Percentiles rank a stretch among this genome's conserved stretches.
phyloP scores from a whole-genome alignment of 768 basidiomycete species.

The Leccinellum albellum region DNA sequence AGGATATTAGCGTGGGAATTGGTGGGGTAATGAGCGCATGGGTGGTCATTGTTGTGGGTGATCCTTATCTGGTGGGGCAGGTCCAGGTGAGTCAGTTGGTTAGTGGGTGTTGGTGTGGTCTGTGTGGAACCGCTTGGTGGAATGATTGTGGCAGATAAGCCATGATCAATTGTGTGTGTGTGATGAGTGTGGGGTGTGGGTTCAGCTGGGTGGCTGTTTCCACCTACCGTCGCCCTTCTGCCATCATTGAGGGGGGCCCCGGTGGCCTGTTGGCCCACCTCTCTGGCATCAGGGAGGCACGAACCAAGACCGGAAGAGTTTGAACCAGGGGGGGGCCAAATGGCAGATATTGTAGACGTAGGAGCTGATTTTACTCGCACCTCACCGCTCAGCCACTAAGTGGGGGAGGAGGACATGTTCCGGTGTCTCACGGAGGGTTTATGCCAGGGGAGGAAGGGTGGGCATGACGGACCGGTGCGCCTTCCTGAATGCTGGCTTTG shows the following conservation, averaged over 20 bases:
- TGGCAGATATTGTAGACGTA: background rate
- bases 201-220: background rate
- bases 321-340: background rate
- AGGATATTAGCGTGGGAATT: background rate
- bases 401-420: constrained; percentile 7
- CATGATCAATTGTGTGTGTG: too few relatives aligned
- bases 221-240: background rate
- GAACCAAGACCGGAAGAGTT: background rate
- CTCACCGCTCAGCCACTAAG: background rate
- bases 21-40: too few relatives aligned
- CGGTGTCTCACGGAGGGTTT: constrained; percentile 1
- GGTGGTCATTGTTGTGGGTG: too few relatives aligned
- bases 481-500: background rate
- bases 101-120: too few relatives aligned
- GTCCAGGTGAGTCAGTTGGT: too few relatives aligned
- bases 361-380: background rate
- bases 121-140: too few relatives aligned
- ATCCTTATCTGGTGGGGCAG: too few relatives aligned
- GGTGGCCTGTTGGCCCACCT: background rate
- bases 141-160: too few relatives aligned
- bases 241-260: background rate
- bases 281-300: background rate
- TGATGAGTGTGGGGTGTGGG: too few relatives aligned
- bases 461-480: background rate
- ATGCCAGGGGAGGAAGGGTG: background rate